Conservation (phyloP, 2,329 filamentous ascomycete genomes). For the Podosphaera aphanis region DNA sequence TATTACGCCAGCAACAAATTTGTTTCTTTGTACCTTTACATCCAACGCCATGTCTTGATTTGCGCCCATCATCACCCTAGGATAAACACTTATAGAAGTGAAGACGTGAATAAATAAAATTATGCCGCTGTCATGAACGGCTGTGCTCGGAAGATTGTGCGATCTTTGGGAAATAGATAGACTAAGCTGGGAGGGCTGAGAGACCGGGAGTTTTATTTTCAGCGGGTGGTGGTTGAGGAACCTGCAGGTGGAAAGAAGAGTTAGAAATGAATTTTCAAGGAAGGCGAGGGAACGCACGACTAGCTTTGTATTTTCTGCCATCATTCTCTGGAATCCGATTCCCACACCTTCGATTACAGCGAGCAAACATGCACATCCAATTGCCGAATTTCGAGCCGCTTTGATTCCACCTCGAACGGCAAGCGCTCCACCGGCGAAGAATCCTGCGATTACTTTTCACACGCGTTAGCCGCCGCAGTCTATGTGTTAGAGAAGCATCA, state of each 20-base stretch:
- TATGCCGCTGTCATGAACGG: too few species aligned
- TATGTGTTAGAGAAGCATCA: background rate
- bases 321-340: constrained; percentile 85
- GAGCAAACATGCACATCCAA: constrained; percentile 81
- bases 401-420: constrained; percentile 80
- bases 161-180: background rate
- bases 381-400: constrained; percentile 83
- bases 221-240: constrained; percentile 14
- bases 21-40: too few species aligned
- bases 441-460: constrained; percentile 55
- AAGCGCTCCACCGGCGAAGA: constrained; percentile 82
- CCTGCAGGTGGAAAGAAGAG: constrained; percentile 6
- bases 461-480: constrained; percentile 4
- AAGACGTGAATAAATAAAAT: too few species aligned
- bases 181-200: constrained; percentile 12
- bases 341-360: constrained; percentile 95
- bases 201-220: constrained; percentile 13
- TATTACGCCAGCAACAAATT: too few species aligned
- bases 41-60: too few species aligned
- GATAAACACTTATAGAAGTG: too few species aligned
- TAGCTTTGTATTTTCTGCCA: constrained; percentile 68
- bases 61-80: too few species aligned
- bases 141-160: too few species aligned
- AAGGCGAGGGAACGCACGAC: constrained; percentile 29
- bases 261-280: background rate